Base-by-base conservation (phyloP, 2,329 filamentous ascomycete species). In the Orbilia quercus region DNA sequence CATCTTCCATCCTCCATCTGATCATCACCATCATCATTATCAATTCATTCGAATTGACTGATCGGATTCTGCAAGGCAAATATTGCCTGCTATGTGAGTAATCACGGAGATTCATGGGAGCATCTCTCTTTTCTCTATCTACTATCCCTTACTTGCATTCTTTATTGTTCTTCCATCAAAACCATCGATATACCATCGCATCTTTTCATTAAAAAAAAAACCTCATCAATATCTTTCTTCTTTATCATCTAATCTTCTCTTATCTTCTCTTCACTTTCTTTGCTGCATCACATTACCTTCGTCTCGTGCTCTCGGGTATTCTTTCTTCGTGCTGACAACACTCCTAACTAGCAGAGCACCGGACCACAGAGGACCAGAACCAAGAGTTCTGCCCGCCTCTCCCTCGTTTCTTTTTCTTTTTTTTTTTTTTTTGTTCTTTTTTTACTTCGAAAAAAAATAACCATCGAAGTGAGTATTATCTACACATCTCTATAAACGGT, bases 381-480 rank as follows among this genome's bases (percentile, higher is more conserved):
- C n/a, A n/a, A n/a, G n/a, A n/a, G n/a, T n/a, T n/a, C 50, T 31
- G 7, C 22, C 14, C n/a, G 2, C n/a, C 22, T 50, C 22, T 28
- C 25, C 20, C 22, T 50, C n/a, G n/a, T n/a, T n/a, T n/a, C n/a
- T n/a, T n/a, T n/a, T n/a, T n/a, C n/a, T n/a, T n/a, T n/a, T n/a
- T n/a, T 31, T 31, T 9, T 31, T 44, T 6, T 23, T 23, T 73
- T 73, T 73, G 60, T 73, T 42, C 45, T 66, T 66, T 55, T 62
- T 73, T 73, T 73, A 55, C 62, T 62, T 16, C 48, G 42, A 47
- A 23, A 69, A 66, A 73, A 73, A 73, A 65, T 73, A 73, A 66
- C 69, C 11, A 22, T 28, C 12, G 11, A 65, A 66, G 69, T 73
- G 54, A 73, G 69, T 66, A 44, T 57, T 12, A n/a, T 20, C 50